Percentiles rank a stretch among this genome's conserved stretches.
phyloP scores from a whole-genome alignment of 2,329 filamentous ascomycete genomes.

The Alternaria triticina region DNA sequence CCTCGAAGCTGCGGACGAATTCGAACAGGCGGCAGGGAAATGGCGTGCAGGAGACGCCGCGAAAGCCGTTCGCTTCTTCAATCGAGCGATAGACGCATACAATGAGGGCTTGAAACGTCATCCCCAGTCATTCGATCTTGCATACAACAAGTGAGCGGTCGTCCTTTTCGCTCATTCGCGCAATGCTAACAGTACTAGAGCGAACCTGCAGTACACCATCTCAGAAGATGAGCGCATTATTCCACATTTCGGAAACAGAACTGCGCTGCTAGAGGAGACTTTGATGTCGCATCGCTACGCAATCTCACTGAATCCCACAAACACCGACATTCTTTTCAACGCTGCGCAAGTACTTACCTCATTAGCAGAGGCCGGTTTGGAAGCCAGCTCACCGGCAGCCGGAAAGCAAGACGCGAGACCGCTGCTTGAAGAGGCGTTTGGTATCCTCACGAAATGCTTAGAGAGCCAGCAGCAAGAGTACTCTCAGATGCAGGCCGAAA shows the following conservation, averaged over 20 bases:
- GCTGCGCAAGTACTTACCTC: conserved; percentile 72
- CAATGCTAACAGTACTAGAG: conserved; percentile 53
- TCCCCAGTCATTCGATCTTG: conserved; percentile 70
- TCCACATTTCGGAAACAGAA: conserved; percentile 61
- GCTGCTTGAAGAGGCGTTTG: conserved; percentile 65
- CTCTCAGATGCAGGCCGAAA: conserved; percentile 46
- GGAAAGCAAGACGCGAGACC: conserved; percentile 56
- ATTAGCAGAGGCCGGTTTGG: conserved; percentile 66
- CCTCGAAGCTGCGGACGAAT: conserved; percentile 69
- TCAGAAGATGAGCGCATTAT: conserved; percentile 69
- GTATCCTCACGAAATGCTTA: conserved; percentile 63
- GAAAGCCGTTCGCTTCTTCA: conserved; percentile 68
- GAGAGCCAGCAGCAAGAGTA: conserved; percentile 55
- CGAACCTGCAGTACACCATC: conserved; percentile 72
- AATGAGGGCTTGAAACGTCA: conserved; percentile 67
- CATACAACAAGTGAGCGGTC: conserved; percentile 71
- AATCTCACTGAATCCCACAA: conserved; percentile 64
- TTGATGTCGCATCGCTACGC: conserved; percentile 70
- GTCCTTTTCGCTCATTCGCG: background rate
- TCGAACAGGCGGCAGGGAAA: conserved; percentile 76
- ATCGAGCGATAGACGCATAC: conserved; percentile 71
- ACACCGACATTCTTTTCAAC: conserved; percentile 74
- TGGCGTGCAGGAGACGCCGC: conserved; percentile 73
- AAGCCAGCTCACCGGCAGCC: conserved; percentile 54
- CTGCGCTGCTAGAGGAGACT: conserved; percentile 65